Conservation (phyloP, 2,329 filamentous ascomycete genomes). For the Domatiomyces globalis region DNA sequence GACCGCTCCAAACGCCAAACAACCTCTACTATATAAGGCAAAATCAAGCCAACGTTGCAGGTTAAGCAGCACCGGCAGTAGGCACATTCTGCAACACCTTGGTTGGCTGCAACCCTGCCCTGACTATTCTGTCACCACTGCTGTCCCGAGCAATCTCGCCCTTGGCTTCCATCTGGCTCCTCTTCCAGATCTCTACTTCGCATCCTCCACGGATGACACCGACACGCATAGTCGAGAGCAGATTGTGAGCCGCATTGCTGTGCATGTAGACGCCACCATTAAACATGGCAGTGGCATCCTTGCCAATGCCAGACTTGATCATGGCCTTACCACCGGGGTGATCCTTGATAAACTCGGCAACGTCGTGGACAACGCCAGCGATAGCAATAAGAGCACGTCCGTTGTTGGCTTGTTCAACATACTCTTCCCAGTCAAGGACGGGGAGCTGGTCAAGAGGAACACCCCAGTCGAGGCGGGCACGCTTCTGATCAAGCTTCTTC, state of each 20-base stretch:
- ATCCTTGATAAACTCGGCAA: constrained; percentile 71
- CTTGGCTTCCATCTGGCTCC: constrained; percentile 52
- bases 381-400: constrained; percentile 64
- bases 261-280: constrained; percentile 84
- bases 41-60: background rate
- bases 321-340: constrained; percentile 84
- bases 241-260: constrained; percentile 79
- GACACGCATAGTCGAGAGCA: constrained; percentile 75
- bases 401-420: constrained; percentile 61
- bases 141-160: constrained; percentile 76
- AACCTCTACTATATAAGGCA: background rate
- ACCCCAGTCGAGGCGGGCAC: constrained; percentile 70
- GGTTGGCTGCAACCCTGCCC: constrained; percentile 74
- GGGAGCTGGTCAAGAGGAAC: constrained; percentile 72
- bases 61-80: constrained; percentile 66
- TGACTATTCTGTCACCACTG: constrained; percentile 65
- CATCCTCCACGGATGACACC: constrained; percentile 75
- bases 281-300: constrained; percentile 82
- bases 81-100: constrained; percentile 66
- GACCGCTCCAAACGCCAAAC: background rate
- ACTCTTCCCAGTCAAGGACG: constrained; percentile 77
- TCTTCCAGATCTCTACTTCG: constrained; percentile 89
- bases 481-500: constrained; percentile 87
- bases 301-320: constrained; percentile 68
- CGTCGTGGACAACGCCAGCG: constrained; percentile 75